A percentile compares a stretch with the other conserved stretches of the same genome.
Evolutionary conservation across 2,329 filamentous ascomycete species (phyloP).

Genomic region (Fusarium sp.): DNA sequence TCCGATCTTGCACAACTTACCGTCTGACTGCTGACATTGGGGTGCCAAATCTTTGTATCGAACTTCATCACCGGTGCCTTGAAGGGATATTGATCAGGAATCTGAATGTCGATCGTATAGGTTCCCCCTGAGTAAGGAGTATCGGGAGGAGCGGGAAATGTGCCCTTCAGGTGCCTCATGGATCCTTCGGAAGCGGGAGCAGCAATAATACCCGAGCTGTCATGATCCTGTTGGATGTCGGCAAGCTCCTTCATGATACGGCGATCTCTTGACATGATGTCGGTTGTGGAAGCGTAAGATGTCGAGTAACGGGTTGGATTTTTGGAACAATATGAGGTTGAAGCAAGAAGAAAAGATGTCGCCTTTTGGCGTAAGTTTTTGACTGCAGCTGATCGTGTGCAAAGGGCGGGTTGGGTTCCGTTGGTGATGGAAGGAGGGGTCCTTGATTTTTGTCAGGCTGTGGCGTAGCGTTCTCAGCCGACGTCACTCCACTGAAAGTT

Average conservation of each 20-base stretch:
- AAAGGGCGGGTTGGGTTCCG: constrained; percentile 10
- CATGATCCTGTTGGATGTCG: constrained; percentile 78
- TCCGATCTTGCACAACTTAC: constrained; percentile 63
- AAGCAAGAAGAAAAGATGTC: not conserved
- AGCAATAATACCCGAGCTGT: constrained; percentile 80
- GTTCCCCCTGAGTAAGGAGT: constrained; percentile 92
- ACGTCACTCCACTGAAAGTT: constrained; percentile 38
- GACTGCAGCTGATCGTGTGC: constrained; percentile 24
- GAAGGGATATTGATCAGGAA: constrained; percentile 92
- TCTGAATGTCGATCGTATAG: constrained; percentile 85
- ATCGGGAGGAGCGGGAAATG: constrained; percentile 87
- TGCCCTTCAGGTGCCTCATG: constrained; percentile 83
- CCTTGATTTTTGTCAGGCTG: constrained; percentile 22
- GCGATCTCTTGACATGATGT: constrained; percentile 60
- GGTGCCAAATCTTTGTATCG: constrained; percentile 94
- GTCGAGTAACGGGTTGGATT: not conserved
- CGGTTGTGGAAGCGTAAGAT: constrained; percentile 44
- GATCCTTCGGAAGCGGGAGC: constrained; percentile 73
- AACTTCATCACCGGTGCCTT: constrained; percentile 92
- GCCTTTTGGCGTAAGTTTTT: constrained; percentile 7
- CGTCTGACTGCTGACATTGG: constrained; percentile 94
- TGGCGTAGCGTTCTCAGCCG: constrained; percentile 16
- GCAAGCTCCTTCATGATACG: constrained; percentile 79
- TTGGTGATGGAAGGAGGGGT: constrained; percentile 27
- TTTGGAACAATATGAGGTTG: not conserved